phyloP scores from a whole-genome alignment of 2,329 filamentous ascomycete genomes.

The Venturia effusa region DNA sequence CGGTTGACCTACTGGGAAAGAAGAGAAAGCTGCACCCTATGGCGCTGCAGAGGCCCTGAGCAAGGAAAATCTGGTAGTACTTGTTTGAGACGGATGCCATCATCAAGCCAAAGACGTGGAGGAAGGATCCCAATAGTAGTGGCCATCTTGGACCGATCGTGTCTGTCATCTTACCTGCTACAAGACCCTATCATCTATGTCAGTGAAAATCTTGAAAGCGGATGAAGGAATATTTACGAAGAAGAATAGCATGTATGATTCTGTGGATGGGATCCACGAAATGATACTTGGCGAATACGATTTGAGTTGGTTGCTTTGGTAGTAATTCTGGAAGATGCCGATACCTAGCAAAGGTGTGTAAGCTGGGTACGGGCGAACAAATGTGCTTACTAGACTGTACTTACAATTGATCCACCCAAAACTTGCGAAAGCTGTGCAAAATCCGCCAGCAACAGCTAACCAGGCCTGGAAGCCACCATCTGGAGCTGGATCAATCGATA shows the following conservation, averaged over 20 bases:
- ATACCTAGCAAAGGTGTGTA: slow-evolving; percentile 17
- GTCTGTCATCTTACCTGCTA: slow-evolving; percentile 56
- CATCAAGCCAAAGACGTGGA: slow-evolving; percentile 53
- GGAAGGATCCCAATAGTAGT: slow-evolving; percentile 39
- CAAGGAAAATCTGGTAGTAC: slow-evolving; percentile 45
- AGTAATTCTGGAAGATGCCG: slow-evolving; percentile 38
- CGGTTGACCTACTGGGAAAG: slow-evolving; percentile 26
- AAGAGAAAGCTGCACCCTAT: slow-evolving; percentile 41
- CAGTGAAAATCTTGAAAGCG: slow-evolving; percentile 7
- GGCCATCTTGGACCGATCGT: slow-evolving; percentile 49
- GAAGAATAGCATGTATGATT: slow-evolving; percentile 40
- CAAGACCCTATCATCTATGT: slow-evolving; percentile 35
- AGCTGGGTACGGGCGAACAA: background rate
- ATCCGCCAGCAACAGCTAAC: slow-evolving; percentile 19
- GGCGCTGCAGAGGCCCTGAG: slow-evolving; percentile 43
- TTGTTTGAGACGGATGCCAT: slow-evolving; percentile 47
- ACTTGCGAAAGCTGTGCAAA: slow-evolving; percentile 17
- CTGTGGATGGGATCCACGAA: slow-evolving; percentile 35
- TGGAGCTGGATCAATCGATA: background rate
- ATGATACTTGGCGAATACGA: slow-evolving; percentile 29
- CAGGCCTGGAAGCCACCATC: slow-evolving; percentile 12
- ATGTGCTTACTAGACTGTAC: background rate
- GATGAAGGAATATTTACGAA: slow-evolving; percentile 25
- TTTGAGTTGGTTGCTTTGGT: slow-evolving; percentile 30
- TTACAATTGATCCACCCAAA: slow-evolving; percentile 33